phyloP scores from a whole-genome alignment of 495 filamentous ascomycete genomes.

The Trichoderma orchidacearum region DNA sequence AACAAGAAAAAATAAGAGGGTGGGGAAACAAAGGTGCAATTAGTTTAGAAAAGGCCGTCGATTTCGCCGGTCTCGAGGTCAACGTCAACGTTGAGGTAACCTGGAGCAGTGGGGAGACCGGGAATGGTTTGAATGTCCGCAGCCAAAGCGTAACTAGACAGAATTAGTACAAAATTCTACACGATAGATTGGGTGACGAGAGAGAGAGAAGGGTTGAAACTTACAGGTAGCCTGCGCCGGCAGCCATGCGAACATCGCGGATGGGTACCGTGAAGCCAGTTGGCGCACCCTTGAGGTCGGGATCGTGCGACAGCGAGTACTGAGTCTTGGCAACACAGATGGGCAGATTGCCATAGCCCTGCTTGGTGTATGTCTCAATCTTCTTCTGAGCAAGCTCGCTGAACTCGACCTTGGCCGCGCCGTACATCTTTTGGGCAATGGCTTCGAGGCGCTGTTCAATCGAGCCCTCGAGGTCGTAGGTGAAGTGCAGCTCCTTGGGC shows the following conservation, averaged over 20 bases:
- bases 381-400: conserved; percentile 90
- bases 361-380: conserved; percentile 83
- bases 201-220: conserved; percentile 17
- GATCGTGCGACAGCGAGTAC: conserved; percentile 91
- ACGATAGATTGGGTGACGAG: too few relatives aligned
- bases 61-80: conserved; percentile 91
- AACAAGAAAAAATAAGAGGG: not conserved
- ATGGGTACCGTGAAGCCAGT: conserved; percentile 94
- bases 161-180: not conserved
- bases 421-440: conserved; percentile 89
- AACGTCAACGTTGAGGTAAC: conserved; percentile 92
- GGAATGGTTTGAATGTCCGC: conserved; percentile 98
- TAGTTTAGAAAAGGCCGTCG: conserved; percentile 72
- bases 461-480: conserved; percentile 67
- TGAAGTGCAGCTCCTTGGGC: conserved; percentile 78
- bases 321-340: conserved; percentile 98
- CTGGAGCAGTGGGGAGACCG: conserved; percentile 86
- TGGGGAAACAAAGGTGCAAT: too few relatives aligned
- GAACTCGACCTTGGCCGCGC: conserved; percentile 81
- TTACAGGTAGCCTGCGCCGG: conserved; percentile 84
- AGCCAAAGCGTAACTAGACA: conserved; percentile 68
- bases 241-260: conserved; percentile 83
- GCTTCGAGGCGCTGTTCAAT: conserved; percentile 84
- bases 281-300: conserved; percentile 88
- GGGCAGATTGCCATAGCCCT: conserved; percentile 83